phyloP scores from a whole-genome alignment of 805 yeast genomes.

The Yamadazyma phyllophila region DNA sequence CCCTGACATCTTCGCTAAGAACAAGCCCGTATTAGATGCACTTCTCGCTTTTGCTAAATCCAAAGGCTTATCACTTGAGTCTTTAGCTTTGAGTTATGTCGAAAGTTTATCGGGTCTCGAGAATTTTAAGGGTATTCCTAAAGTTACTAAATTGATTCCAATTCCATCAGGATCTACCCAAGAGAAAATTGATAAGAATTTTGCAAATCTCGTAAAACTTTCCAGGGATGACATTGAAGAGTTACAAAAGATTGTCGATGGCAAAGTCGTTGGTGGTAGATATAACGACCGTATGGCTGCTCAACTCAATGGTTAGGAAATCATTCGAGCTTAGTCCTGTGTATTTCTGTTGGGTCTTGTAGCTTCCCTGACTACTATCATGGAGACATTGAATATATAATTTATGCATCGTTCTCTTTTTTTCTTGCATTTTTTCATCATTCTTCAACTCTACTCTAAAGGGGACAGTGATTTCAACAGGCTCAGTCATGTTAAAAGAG shows the following conservation, averaged over 20 bases:
- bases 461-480: no score
- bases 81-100: conserved; percentile 39
- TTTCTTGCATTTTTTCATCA: no score
- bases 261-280: conserved; percentile 49
- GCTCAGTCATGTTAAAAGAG: no score
- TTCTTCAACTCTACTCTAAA: no score
- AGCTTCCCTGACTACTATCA: no score
- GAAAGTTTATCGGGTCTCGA: conserved; percentile 66
- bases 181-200: conserved; percentile 63
- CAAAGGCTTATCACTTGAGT: conserved; percentile 57
- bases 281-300: not conserved
- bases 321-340: not conserved
- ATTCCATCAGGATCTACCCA: conserved; percentile 74
- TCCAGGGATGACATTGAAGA: conserved; percentile 54
- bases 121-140: conserved; percentile 39
- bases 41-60: conserved; percentile 50
- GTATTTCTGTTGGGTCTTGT: no score
- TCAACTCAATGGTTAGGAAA: not conserved
- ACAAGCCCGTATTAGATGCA: conserved; percentile 48
- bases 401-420: no score
- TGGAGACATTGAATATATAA: no score
- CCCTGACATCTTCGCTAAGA: conserved; percentile 54
- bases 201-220: conserved; percentile 40
- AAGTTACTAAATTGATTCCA: conserved; percentile 61
- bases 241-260: conserved; percentile 46